Evolutionary conservation across 495 filamentous ascomycete genomes (phyloP), one percentile per base, ranked within the genome.

Genomic region (Hyaloscypha variabilis): DNA sequence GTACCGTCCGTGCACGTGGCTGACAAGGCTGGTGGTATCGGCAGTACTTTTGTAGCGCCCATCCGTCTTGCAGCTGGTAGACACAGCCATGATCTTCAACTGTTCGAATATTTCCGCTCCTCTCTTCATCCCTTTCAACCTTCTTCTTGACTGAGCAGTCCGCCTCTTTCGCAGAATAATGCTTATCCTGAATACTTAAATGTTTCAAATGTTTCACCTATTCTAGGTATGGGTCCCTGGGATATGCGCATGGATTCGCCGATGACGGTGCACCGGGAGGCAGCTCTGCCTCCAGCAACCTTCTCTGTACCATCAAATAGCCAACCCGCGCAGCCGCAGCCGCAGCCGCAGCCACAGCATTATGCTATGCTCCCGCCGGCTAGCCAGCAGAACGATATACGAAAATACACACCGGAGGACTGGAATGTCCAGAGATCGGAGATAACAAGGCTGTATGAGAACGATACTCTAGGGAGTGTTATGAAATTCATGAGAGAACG

Each of bases 401-500:
- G 60, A 54, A 53, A 31, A 63, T 63, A 42, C 29, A 63, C 17
- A 4, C 46, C 25, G n/a, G 53, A 63, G 21, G 60, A 63, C 50
- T 63, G 46, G 60, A 49, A 63, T 55, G 30, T n/a, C 21, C 60
- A 63, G 3, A 53, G 50, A 63, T 6, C 46, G 26, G 50, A 63
- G 50, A 63, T 63, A 28, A 36, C 51, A 53, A 55, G 50, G 60
- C 26, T 63, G 50, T 63, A 55, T 28, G 29, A 55, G 24, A 28
- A 63, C 13, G 29, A 36, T 54, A 63, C 60, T 55, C 60, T 63
- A 17, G 8, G 3, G 5, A 49, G 8, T 24, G 51, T 63, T 55
- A 63, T 30, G 29, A 19, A 54, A 6, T 55, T 54, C 60, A 63
- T 63, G 60, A 63, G 60, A 63, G 50, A 63, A 19, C 25, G 39